Conservation (phyloP, 176 grass and related monocot species). For the Oryza meyeriana region DNA sequence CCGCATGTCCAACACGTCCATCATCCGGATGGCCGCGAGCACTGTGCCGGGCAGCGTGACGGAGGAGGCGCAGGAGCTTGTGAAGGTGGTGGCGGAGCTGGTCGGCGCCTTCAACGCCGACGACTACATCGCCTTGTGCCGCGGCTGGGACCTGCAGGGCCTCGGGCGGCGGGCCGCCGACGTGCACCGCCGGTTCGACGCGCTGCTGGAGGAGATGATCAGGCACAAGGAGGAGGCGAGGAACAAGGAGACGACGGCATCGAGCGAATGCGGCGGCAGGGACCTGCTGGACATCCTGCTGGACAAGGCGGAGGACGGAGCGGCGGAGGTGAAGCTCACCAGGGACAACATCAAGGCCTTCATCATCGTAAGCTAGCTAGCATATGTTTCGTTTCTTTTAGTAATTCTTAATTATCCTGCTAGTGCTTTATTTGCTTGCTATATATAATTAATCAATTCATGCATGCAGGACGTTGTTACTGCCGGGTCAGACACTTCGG, state of each 20-base stretch:
- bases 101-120: conserved; percentile 54
- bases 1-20: conserved; percentile 46
- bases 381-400: no score
- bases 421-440: no score
- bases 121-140: conserved; percentile 57
- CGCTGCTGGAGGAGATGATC: conserved; percentile 58
- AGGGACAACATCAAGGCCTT: conserved; percentile 73
- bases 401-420: no score
- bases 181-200: conserved; percentile 59
- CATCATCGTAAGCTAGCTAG: conserved; percentile 45
- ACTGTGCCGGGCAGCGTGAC: conserved; percentile 31
- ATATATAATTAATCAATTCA: no score
- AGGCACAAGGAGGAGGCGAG: conserved; percentile 45
- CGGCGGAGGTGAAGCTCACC: conserved; percentile 59
- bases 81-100: conserved; percentile 60
- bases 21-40: conserved; percentile 54
- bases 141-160: conserved; percentile 66
- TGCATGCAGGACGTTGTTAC: conserved; percentile 50
- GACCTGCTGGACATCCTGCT: conserved; percentile 74
- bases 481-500: conserved; percentile 46
- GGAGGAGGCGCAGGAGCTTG: conserved; percentile 45
- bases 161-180: conserved; percentile 41
- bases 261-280: background rate
- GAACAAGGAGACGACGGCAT: background rate
- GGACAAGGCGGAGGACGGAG: conserved; percentile 43